These are phyloP conservation scores for Gossypium stocksii DNA, from an alignment of 345 rosid genomes.

Conservation along the genomic window DNA sequence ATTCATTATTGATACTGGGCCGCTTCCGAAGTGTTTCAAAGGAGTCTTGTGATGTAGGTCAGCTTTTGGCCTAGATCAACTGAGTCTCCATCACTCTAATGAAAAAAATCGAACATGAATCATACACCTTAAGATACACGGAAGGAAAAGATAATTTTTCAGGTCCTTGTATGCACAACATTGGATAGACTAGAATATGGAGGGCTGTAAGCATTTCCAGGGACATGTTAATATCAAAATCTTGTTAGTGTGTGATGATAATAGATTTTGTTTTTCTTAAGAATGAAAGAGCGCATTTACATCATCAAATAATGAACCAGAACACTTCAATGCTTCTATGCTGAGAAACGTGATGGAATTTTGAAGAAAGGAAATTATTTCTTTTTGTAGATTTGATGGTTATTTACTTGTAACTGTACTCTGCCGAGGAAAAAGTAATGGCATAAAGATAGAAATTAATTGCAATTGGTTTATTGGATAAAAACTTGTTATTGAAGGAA, in stretches of 20 bases:
- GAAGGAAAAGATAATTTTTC: not conserved
- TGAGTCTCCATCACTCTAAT: not conserved
- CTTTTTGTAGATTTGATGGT: not conserved
- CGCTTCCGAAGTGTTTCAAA: constrained; percentile 6
- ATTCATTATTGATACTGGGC: not conserved
- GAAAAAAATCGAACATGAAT: not conserved
- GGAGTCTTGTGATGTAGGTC: constrained; percentile 2
- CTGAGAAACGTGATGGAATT: not conserved
- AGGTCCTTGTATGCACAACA: not conserved
- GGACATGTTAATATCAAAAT: not conserved
- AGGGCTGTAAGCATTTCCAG: not conserved
- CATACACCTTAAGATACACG: not conserved
- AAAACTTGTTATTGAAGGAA: not conserved
- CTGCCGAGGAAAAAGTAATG: not conserved
- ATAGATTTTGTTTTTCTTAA: not conserved
- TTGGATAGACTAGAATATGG: not conserved
- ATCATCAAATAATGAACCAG: not conserved
- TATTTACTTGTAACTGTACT: not conserved
- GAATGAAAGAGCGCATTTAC: not conserved
- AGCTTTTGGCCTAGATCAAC: constrained; percentile 11
- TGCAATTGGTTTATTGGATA: constrained; percentile 21
- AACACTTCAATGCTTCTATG: not conserved
- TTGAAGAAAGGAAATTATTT: not conserved
- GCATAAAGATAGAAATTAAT: not conserved
- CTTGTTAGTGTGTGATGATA: constrained; percentile 2